Base-by-base conservation (phyloP, 768 basidiomycete genomes). In the Lanmaoa pseudosensibilis region DNA sequence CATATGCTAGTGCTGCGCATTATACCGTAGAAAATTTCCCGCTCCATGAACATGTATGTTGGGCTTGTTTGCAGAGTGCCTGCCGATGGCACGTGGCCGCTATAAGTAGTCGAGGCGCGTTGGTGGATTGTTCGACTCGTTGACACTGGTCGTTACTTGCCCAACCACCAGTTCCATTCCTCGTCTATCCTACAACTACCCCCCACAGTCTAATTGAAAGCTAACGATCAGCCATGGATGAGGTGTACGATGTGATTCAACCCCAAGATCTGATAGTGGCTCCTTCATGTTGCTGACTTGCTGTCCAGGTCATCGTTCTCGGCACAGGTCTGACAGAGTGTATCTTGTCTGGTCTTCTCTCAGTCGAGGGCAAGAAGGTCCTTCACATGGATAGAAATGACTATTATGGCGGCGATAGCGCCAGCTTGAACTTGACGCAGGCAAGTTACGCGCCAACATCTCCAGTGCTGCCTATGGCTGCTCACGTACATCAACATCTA, bases 351-450 rank as follows among this genome's bases (percentile, higher is more conserved):
- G 97, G 97, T 37, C 77, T 99, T 66, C 81, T 99, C 66, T 98
- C 96, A n/a, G 96, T 98, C 44, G 97, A 98, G 73, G 96, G 97
- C 61, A 98, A 98, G 84, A 99, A 98, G 78, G 97, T 99, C 67
- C 86, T 99, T 49, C 97, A 99, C 75, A 98, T 97, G 83, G 94
- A 96, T 75, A 82, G 93, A 68, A 98, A 98, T 68, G 96, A 99
- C 75, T 99, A 99, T 76, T 99, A 99, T 60, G 97, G 97, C 44
- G 97, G 92, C 54, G 97, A 98, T 69, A 91, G 92, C 69, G 97
- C 97, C 45, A 94, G 91, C 78, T 78, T 98, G 73, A 99, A 98
- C 78, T 75, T 99, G 66, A 97, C 94, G 19, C 97, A 99, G 86
- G 96, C 92, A 68, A 63, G 81, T 46, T 55, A 58, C 50, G 43